Conservation (phyloP, 2,329 filamentous ascomycete genomes). For the Penicillium griseofulvum region DNA sequence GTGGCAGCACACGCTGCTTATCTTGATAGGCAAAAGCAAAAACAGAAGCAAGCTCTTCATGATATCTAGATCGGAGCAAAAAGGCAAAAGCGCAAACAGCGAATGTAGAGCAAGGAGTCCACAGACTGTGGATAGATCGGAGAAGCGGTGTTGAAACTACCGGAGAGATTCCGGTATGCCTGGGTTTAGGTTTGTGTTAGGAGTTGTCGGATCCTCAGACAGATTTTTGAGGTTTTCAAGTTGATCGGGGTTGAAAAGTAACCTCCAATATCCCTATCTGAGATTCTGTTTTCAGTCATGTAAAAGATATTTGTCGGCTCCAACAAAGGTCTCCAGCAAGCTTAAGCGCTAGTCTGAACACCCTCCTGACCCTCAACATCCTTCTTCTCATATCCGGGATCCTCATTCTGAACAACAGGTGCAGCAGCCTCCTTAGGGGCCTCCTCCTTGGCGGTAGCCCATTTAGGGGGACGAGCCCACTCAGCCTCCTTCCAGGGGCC, state of each 20-base stretch:
- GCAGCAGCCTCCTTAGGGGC: slow-evolving; percentile 14
- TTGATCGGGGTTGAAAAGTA: background rate
- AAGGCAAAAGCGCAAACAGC: slow-evolving; percentile 3
- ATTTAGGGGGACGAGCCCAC: slow-evolving; percentile 46
- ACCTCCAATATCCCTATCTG: background rate
- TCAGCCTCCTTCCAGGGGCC: slow-evolving; percentile 71
- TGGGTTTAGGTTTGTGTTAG: slow-evolving; percentile 1
- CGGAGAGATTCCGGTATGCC: slow-evolving; percentile 8
- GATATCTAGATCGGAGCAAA: slow-evolving; percentile 23
- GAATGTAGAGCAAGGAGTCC: slow-evolving; percentile 14
- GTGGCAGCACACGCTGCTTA: slow-evolving; percentile 8
- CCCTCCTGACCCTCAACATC: slow-evolving; percentile 27
- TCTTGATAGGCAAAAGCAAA: slow-evolving; percentile 15
- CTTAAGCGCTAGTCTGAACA: slow-evolving; percentile 32
- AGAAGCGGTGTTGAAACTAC: slow-evolving; percentile 16
- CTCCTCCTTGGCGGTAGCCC: slow-evolving; percentile 36
- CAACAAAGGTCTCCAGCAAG: slow-evolving; percentile 5
- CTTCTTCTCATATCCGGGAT: slow-evolving; percentile 28
- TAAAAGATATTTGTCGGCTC: background rate
- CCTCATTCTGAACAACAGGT: slow-evolving; percentile 25
- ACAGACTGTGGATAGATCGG: slow-evolving; percentile 12
- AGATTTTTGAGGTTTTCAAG: background rate
- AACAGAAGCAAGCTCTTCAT: slow-evolving; percentile 16
- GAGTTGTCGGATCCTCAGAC: background rate
- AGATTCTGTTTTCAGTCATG: background rate